phyloP scores from a whole-genome alignment of 345 rosid genomes.

The Moricandia arvensis region DNA sequence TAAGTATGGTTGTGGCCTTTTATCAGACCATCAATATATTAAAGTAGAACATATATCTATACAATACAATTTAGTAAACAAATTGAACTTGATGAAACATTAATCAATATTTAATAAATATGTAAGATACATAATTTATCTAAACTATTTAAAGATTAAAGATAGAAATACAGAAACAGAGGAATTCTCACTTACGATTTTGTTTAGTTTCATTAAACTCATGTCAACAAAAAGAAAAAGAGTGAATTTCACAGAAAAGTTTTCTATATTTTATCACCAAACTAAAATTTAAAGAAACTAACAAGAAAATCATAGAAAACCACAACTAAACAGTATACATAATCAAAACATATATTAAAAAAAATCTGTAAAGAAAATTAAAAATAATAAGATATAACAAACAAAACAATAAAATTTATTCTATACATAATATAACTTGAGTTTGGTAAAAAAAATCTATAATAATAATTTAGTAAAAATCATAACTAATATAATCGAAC shows the following conservation, averaged over 20 bases:
- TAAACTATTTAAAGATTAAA: too few species aligned
- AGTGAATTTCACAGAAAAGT: neutral
- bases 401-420: too few species aligned
- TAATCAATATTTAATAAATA: too few species aligned
- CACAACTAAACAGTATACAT: neutral
- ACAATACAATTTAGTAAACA: neutral
- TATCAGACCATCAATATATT: neutral
- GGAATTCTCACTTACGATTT: neutral
- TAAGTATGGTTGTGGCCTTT: neutral
- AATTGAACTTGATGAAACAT: neutral
- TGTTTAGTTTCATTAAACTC: neutral
- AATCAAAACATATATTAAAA: neutral
- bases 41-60: neutral
- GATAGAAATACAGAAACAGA: neutral
- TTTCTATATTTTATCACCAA: neutral
- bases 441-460: too few species aligned
- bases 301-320: neutral
- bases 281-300: neutral
- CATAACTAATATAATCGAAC: too few species aligned
- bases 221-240: neutral
- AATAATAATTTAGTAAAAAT: neutral
- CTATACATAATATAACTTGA: neutral
- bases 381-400: too few species aligned
- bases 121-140: neutral
- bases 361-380: too few species aligned